Conservation (phyloP, 352 stramenopile genomes). For the Globisporangium polare region DNA sequence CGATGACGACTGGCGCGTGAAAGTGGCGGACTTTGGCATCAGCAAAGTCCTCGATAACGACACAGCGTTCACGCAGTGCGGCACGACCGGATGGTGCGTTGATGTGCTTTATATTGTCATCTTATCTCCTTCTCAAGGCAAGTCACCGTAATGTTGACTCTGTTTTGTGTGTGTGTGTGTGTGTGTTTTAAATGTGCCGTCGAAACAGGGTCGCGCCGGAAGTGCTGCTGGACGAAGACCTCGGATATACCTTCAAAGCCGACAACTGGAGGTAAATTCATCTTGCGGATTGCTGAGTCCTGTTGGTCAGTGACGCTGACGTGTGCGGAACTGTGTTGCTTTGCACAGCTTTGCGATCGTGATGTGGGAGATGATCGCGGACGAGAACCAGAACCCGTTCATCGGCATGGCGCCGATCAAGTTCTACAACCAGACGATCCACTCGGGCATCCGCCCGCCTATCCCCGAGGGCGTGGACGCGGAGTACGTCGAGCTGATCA, state of each 20-base stretch:
- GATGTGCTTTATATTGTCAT: not conserved
- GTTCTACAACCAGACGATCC: constrained; percentile 88
- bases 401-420: constrained; percentile 89
- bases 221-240: constrained; percentile 82
- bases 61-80: constrained; percentile 83
- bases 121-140: not conserved
- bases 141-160: not conserved
- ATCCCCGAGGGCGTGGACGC: constrained; percentile 65
- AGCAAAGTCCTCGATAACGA: constrained; percentile 86
- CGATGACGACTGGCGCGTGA: constrained; percentile 87
- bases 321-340: not conserved
- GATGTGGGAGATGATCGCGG: constrained; percentile 91
- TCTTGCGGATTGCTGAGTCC: not conserved
- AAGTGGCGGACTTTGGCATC: constrained; percentile 87
- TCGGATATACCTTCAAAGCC: constrained; percentile 87
- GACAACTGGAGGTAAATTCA: constrained; percentile 80
- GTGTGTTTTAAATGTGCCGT: too few relatives aligned
- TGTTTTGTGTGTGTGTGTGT: constrained; percentile 2
- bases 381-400: constrained; percentile 74
- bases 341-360: constrained; percentile 79
- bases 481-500: constrained; percentile 73
- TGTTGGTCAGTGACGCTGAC: not conserved
- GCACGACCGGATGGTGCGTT: constrained; percentile 80
- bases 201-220: constrained; percentile 80
- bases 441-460: constrained; percentile 63